Conservation (phyloP, 108 stramenopile genomes). For the Nannochloropsis oceanica region DNA sequence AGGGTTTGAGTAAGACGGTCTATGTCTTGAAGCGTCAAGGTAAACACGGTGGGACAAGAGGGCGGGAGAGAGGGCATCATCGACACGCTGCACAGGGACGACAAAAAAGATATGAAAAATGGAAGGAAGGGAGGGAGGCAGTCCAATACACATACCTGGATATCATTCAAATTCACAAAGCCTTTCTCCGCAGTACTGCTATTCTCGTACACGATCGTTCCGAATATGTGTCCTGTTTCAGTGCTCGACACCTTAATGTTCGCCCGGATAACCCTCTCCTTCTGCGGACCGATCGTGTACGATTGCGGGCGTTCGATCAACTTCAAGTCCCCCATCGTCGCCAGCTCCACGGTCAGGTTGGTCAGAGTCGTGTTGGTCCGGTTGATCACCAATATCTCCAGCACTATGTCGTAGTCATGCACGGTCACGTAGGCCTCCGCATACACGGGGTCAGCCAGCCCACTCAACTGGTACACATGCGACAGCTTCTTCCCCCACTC, state of each 20-base stretch:
- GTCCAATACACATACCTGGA: slow-evolving; percentile 61
- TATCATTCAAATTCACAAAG: slow-evolving; percentile 93
- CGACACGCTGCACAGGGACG: no score
- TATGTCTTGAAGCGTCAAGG: no score
- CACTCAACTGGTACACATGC: slow-evolving; percentile 90
- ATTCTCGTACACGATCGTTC: slow-evolving; percentile 95
- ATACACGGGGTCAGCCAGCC: slow-evolving; percentile 96
- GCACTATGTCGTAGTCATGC: slow-evolving; percentile 95
- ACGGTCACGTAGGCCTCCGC: slow-evolving; percentile 94
- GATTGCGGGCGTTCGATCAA: slow-evolving; percentile 93
- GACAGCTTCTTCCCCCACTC: slow-evolving; percentile 33
- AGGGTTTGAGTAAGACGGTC: no score
- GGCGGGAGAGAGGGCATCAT: no score
- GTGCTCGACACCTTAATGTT: slow-evolving; percentile 93
- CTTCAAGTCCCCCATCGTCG: slow-evolving; percentile 97
- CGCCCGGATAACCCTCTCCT: slow-evolving; percentile 78
- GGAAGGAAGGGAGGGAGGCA: no score
- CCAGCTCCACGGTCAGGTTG: slow-evolving; percentile 88
- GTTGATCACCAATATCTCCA: slow-evolving; percentile 93
- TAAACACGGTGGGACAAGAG: no score
- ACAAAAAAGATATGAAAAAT: no score
- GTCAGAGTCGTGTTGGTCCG: slow-evolving; percentile 80
- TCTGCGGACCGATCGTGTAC: slow-evolving; percentile 84
- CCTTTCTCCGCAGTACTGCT: slow-evolving; percentile 72
- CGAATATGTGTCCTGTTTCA: slow-evolving; percentile 98